Percentiles rank a stretch among this genome's conserved stretches.
Evolutionary conservation across 495 filamentous ascomycete species (phyloP).

Genomic region (Sporormia fimetaria): DNA sequence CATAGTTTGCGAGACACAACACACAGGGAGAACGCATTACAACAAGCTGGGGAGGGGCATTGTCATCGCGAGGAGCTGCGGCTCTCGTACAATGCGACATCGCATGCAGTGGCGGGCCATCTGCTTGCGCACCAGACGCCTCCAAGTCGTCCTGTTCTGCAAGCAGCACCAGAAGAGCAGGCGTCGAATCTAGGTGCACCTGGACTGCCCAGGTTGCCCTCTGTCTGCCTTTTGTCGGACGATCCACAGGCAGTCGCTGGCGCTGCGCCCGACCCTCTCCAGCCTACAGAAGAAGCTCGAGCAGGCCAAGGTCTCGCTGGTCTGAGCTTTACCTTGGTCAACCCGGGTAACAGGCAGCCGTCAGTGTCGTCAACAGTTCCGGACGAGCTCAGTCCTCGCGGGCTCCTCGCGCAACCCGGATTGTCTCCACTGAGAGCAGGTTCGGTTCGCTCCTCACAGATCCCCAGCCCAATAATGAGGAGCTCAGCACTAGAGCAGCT

Average conservation of each 20-base stretch:
- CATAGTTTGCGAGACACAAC: too few species aligned
- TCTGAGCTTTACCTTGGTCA: constrained; percentile 16
- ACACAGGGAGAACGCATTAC: too few species aligned
- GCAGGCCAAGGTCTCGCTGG: constrained; percentile 2
- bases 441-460: too few species aligned
- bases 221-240: constrained; percentile 23
- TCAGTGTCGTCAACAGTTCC: constrained; percentile 17
- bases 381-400: constrained; percentile 3
- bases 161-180: neutral
- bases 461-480: constrained; percentile 1
- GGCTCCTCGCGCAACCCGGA: constrained; percentile 2
- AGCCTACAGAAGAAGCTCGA: neutral
- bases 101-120: too few species aligned
- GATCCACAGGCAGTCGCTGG: constrained; percentile 2
- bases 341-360: constrained; percentile 9
- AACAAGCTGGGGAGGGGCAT: too few species aligned
- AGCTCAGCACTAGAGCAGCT: constrained; percentile 8
- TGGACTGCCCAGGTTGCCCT: constrained; percentile 18
- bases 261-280: neutral
- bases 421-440: constrained; percentile 14
- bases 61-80: too few species aligned
- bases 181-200: constrained; percentile 4
- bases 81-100: constrained; percentile 1
- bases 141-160: too few species aligned
- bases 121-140: too few species aligned